Evolutionary conservation across 805 yeast genomes (phyloP).

Genomic region (Candida sphagnicola): DNA sequence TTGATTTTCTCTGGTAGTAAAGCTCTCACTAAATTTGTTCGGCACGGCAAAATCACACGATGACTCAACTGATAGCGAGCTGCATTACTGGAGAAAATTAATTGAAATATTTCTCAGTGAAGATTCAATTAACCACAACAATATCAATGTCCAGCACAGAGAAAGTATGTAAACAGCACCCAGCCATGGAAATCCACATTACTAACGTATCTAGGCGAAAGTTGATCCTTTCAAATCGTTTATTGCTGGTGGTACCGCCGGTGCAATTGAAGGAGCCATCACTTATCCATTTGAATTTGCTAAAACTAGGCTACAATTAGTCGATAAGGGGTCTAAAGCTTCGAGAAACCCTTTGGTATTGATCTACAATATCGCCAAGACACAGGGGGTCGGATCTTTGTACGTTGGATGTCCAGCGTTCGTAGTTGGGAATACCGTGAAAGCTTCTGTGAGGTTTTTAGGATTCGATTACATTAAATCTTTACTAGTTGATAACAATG

Average conservation of each 20-base stretch:
- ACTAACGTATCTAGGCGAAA: conserved; percentile 16
- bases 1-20: too few species aligned
- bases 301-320: conserved; percentile 85
- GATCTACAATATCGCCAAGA: conserved; percentile 67
- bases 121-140: too few species aligned
- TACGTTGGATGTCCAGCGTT: conserved; percentile 97
- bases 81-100: neutral
- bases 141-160: conserved; percentile 1
- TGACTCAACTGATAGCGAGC: neutral
- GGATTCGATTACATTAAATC: conserved; percentile 89
- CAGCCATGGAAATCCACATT: neutral
- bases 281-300: conserved; percentile 98
- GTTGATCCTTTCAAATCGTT: conserved; percentile 78
- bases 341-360: conserved; percentile 83
- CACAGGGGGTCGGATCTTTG: conserved; percentile 74
- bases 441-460: conserved; percentile 91
- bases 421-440: conserved; percentile 92
- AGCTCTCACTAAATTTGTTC: too few species aligned
- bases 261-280: conserved; percentile 88
- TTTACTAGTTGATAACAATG: conserved; percentile 73
- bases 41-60: too few species aligned
- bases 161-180: conserved; percentile 1
- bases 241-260: conserved; percentile 94
- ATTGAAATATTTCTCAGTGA: too few species aligned
- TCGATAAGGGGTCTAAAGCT: conserved; percentile 56